These are phyloP conservation scores for Mycena indigotica DNA, from an alignment of 768 basidiomycete species.

Conservation along the genomic window DNA sequence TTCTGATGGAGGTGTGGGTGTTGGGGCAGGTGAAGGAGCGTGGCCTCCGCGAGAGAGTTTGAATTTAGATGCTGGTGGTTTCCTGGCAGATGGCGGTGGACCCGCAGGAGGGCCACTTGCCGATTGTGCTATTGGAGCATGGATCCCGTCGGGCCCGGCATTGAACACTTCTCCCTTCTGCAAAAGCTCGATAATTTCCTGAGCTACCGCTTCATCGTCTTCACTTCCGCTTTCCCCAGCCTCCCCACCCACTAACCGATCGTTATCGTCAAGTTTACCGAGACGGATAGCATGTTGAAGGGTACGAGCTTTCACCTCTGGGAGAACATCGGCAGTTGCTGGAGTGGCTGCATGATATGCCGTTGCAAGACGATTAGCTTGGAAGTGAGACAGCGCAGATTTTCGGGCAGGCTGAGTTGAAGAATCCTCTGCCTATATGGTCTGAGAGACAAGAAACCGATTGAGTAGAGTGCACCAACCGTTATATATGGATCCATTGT, in stretches of 20 bases:
- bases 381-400: constrained; percentile 65
- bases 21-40: constrained; percentile 14
- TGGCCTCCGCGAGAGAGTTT: constrained; percentile 40
- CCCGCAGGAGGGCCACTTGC: constrained; percentile 10
- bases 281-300: constrained; percentile 54
- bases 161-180: constrained; percentile 56
- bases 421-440: constrained; percentile 11
- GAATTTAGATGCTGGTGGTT: constrained; percentile 51
- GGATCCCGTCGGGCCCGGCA: constrained; percentile 47
- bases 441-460: constrained; percentile 2
- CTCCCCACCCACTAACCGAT: constrained; percentile 52
- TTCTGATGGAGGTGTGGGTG: constrained; percentile 30
- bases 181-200: constrained; percentile 55
- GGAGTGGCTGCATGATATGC: constrained; percentile 48
- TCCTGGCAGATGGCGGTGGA: constrained; percentile 33
- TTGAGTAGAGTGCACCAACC: constrained; percentile 32
- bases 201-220: constrained; percentile 49
- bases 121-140: constrained; percentile 26
- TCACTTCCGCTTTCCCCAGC: constrained; percentile 59
- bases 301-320: constrained; percentile 43
- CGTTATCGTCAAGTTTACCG: constrained; percentile 56
- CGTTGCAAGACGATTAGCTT: constrained; percentile 53
- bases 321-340: constrained; percentile 41
- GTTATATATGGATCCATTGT: constrained; percentile 47
- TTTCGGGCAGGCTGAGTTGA: constrained; percentile 34